phyloP scores from a whole-genome alignment of 345 rosid species.

The Hevea brasiliensis region DNA sequence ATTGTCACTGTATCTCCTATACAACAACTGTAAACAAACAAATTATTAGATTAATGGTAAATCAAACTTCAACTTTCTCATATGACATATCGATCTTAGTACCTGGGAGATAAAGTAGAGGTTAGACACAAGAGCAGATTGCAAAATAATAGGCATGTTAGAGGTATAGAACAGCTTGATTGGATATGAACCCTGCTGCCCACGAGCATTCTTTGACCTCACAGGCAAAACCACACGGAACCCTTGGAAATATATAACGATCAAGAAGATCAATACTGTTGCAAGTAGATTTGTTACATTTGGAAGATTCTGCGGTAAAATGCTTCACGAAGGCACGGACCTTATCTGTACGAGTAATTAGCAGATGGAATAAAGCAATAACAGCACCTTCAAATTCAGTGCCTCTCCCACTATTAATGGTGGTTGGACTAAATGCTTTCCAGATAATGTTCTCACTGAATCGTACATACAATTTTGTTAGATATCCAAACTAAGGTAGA shows the following conservation, averaged over 20 bases:
- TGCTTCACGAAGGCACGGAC: constrained; percentile 73
- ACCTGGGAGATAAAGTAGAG: constrained; percentile 86
- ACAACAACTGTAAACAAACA: constrained; percentile 52
- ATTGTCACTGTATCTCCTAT: constrained; percentile 73
- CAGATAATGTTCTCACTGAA: constrained; percentile 78
- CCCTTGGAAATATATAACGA: constrained; percentile 88
- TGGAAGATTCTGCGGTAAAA: constrained; percentile 81
- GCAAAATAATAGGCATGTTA: constrained; percentile 84
- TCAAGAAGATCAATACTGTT: constrained; percentile 71
- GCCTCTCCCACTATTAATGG: constrained; percentile 80
- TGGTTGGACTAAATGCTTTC: constrained; percentile 86
- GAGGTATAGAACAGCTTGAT: constrained; percentile 85
- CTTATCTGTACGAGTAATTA: constrained; percentile 70
- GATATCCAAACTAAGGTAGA: background rate
- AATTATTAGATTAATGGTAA: no score
- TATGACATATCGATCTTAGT: constrained; percentile 5
- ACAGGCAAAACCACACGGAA: constrained; percentile 85
- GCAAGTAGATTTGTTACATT: constrained; percentile 81
- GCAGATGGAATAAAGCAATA: constrained; percentile 71
- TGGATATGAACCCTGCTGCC: constrained; percentile 85
- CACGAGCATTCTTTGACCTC: constrained; percentile 86
- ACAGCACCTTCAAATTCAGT: constrained; percentile 93
- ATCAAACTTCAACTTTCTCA: constrained; percentile 4
- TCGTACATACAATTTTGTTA: background rate
- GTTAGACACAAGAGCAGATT: constrained; percentile 74